Evolutionary conservation across 73 alveolate genomes (phyloP).

Genomic region (Blepharisma stoltei): DNA sequence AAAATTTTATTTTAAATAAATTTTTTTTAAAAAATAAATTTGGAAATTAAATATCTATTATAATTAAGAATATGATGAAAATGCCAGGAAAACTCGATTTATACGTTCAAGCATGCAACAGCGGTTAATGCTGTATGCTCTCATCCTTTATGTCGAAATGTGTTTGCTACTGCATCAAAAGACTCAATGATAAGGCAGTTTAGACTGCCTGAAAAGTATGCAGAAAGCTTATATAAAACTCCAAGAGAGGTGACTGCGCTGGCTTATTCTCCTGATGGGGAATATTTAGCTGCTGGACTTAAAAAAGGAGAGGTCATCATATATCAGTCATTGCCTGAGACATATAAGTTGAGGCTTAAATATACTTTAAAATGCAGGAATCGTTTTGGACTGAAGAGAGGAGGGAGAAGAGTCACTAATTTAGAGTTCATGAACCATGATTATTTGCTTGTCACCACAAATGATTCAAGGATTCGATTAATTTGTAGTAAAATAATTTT

Average conservation of each 20-base stretch:
- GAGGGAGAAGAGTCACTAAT: conserved; percentile 79
- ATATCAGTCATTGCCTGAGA: conserved; percentile 38
- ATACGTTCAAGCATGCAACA: too few relatives aligned
- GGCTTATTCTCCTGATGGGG: conserved; percentile 64
- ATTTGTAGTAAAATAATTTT: too few relatives aligned
- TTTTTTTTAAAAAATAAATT: too few relatives aligned
- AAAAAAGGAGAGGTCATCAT: conserved; percentile 71
- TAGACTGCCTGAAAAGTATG: conserved; percentile 56
- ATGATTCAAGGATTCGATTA: conserved; percentile 79
- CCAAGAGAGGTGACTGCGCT: conserved; percentile 61
- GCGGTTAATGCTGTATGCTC: conserved; percentile 26
- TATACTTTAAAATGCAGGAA: conserved; percentile 56
- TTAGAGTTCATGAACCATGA: conserved; percentile 62
- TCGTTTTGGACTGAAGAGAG: conserved; percentile 70
- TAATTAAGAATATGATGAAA: too few relatives aligned
- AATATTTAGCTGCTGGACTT: conserved; percentile 65
- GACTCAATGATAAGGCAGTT: conserved; percentile 67
- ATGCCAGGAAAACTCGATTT: too few relatives aligned
- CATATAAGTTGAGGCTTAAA: conserved; percentile 29
- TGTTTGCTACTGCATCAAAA: conserved; percentile 73
- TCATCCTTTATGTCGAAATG: conserved; percentile 51
- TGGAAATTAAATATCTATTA: too few relatives aligned
- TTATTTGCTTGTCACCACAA: conserved; percentile 71
- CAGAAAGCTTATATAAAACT: conserved; percentile 54
- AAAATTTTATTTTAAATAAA: too few relatives aligned